These are phyloP conservation scores for Podospora comata DNA, from an alignment of 495 filamentous ascomycete species.

Conservation along the genomic window DNA sequence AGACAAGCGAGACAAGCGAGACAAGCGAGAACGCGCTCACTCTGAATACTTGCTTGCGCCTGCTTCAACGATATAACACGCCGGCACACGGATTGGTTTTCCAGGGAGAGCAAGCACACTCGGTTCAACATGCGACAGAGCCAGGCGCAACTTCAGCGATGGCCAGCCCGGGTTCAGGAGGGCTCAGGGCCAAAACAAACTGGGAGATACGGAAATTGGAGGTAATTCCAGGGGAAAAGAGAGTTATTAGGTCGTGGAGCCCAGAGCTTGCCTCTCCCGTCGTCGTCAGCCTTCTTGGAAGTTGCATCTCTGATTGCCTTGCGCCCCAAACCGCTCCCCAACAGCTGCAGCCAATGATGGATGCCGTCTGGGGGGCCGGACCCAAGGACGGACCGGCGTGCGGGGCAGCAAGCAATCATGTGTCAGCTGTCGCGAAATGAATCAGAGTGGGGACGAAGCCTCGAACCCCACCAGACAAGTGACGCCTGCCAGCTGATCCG, in stretches of 20 bases:
- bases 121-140: background rate
- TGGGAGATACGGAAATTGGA: slow-evolving; percentile 6
- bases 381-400: background rate
- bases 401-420: background rate
- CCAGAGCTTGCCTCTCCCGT: slow-evolving; percentile 18
- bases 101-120: background rate
- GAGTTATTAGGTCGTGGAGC: slow-evolving; percentile 11
- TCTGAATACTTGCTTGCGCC: background rate
- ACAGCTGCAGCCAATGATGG: slow-evolving; percentile 13
- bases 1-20: too few relatives aligned
- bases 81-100: background rate
- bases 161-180: background rate
- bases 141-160: background rate
- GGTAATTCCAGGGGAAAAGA: slow-evolving; percentile 4
- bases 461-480: background rate
- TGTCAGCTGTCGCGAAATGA: slow-evolving; percentile 11
- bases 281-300: slow-evolving; percentile 28
- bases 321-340: background rate
- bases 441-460: background rate
- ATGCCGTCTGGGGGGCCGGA: background rate
- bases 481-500: background rate
- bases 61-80: background rate
- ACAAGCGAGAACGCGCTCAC: slow-evolving; percentile 7
- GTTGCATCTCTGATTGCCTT: slow-evolving; percentile 12
- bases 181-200: background rate